Percentiles rank a stretch among this genome's conserved stretches.
Evolutionary conservation across 2,329 filamentous ascomycete species (phyloP).

Genomic region (Xylaria multiplex): DNA sequence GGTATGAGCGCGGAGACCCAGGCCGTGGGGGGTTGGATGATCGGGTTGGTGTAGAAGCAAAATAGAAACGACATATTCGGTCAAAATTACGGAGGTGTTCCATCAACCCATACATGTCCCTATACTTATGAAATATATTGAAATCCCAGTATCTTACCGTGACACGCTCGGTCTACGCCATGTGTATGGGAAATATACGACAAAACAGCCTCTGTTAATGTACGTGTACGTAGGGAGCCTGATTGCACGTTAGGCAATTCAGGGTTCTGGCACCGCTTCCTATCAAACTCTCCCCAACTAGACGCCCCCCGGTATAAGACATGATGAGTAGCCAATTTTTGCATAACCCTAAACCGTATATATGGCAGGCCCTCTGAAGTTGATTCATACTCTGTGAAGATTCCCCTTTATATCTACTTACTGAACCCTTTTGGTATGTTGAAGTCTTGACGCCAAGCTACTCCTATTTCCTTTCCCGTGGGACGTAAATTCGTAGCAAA

Average conservation of each 20-base stretch:
- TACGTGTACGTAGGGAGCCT: neutral
- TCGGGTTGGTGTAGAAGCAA: conserved; percentile 42
- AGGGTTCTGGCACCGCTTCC: neutral
- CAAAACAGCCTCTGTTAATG: neutral
- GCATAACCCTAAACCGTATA: neutral
- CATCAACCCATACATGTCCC: neutral
- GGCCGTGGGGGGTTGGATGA: conserved; percentile 53
- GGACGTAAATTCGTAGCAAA: neutral
- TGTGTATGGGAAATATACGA: too few relatives aligned
- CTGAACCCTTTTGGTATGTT: conserved; percentile 37
- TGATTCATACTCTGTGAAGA: conserved; percentile 40
- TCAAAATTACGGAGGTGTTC: neutral
- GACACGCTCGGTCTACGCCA: neutral
- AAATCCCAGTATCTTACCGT: neutral
- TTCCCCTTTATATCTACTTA: conserved; percentile 26
- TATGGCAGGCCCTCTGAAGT: conserved; percentile 38
- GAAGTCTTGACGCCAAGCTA: conserved; percentile 33
- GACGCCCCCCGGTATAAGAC: conserved; percentile 7
- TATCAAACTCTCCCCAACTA: conserved; percentile 1
- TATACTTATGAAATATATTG: neutral
- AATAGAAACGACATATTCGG: neutral
- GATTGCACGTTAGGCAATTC: neutral
- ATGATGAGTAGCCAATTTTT: neutral
- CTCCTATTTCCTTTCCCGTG: neutral
- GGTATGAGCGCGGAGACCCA: conserved; percentile 57